These are phyloP conservation scores for Solanum pimpinellifolium DNA, from an alignment of 257 asterid genomes.

Conservation along the genomic window DNA sequence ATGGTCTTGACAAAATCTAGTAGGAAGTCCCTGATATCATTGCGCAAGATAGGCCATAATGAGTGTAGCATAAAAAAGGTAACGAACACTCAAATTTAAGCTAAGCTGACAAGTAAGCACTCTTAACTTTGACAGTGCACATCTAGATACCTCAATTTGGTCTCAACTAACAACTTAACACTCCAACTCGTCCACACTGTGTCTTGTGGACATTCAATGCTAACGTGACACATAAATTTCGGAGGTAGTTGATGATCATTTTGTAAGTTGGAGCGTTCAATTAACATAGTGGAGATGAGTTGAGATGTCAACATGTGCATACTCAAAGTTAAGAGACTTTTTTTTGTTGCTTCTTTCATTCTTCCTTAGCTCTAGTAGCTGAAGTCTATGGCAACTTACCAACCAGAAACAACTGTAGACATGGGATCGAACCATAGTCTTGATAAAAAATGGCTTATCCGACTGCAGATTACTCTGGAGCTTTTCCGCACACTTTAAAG, in stretches of 20 bases:
- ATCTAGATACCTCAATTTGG: not conserved
- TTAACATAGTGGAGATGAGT: not conserved
- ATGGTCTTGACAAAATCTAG: conserved; percentile 43
- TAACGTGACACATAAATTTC: not conserved
- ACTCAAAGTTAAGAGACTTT: not conserved
- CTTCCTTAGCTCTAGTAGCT: not conserved
- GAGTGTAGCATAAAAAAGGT: not conserved
- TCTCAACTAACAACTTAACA: not conserved
- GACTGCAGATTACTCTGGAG: conserved; percentile 47
- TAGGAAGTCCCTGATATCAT: conserved; percentile 62
- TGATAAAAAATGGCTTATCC: conserved; percentile 56
- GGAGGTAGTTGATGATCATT: not conserved
- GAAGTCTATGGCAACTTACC: conserved; percentile 36
- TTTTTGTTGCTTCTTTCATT: not conserved
- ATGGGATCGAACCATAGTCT: conserved; percentile 85
- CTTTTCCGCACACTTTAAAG: conserved; percentile 53
- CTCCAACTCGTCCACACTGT: not conserved
- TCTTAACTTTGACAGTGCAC: not conserved
- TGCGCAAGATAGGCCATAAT: not conserved
- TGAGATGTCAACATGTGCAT: not conserved
- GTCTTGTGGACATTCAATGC: not conserved
- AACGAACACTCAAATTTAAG: not conserved
- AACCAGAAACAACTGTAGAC: conserved; percentile 96
- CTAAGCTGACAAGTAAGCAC: not conserved
- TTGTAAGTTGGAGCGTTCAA: not conserved